phyloP scores from a whole-genome alignment of 225 moss, liverwort and hornwort genomes.

The Bryoerythrophyllum caledonicum region DNA sequence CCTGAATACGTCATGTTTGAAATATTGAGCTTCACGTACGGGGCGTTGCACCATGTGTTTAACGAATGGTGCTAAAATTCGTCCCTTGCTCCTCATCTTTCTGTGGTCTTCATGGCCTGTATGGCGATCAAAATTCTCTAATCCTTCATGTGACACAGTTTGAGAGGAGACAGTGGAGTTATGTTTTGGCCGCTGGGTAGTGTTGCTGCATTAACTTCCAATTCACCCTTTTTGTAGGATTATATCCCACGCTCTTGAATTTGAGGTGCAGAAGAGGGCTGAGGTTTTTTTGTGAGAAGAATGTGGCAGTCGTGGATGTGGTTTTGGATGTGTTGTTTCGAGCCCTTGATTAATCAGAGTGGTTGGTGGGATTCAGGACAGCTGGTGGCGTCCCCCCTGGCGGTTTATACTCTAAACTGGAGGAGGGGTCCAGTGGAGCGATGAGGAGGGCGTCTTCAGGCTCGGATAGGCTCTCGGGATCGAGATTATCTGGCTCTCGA shows the following conservation, averaged over 20 bases:
- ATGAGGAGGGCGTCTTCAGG: conserved; percentile 23
- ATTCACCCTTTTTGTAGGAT: background rate
- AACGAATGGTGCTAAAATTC: no score
- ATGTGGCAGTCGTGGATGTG: background rate
- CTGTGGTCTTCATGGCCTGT: background rate
- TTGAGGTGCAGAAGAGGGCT: background rate
- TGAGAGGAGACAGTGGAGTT: background rate
- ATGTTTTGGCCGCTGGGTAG: background rate
- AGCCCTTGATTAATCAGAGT: conserved; percentile 2
- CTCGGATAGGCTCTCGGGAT: conserved; percentile 21
- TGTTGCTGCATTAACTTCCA: background rate
- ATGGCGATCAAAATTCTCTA: background rate
- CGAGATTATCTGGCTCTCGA: conserved; percentile 25
- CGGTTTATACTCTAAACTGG: conserved; percentile 41
- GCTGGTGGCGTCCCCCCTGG: conserved; percentile 48
- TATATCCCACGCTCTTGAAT: background rate
- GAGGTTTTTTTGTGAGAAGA: background rate
- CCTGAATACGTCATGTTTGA: no score
- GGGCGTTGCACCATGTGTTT: no score
- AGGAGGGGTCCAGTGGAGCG: conserved; percentile 21
- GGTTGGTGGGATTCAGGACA: conserved; percentile 44
- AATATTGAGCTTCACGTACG: background rate
- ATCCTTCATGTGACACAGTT: background rate
- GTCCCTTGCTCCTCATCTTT: no score
- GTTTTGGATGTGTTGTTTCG: no score